Conservation (phyloP, 805 yeast species). For the Nakazawaea pomicola region DNA sequence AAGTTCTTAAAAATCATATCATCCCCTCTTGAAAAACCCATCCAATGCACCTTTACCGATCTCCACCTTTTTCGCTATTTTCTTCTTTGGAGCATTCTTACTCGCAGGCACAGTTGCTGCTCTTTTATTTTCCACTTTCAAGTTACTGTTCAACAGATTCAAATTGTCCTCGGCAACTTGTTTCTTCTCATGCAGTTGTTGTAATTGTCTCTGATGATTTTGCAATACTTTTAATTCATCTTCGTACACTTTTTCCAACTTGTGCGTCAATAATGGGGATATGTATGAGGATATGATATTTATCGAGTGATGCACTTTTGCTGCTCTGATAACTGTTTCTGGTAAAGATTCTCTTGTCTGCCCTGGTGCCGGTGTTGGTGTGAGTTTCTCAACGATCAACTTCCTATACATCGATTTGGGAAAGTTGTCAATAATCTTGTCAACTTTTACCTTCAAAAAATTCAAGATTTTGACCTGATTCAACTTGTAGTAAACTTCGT, state of each 20-base stretch:
- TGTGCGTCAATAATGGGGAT: constrained; percentile 22
- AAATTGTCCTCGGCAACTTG: constrained; percentile 27
- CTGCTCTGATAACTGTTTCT: constrained; percentile 27
- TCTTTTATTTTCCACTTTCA: constrained; percentile 16
- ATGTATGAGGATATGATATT: constrained; percentile 44
- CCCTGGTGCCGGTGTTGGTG: constrained; percentile 16
- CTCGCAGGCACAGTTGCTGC: constrained; percentile 18
- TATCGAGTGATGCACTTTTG: constrained; percentile 36
- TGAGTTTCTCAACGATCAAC: constrained; percentile 22
- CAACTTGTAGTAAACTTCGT: constrained; percentile 40
- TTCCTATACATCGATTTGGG: constrained; percentile 29
- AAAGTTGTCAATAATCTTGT: constrained; percentile 28
- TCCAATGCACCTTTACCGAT: constrained; percentile 67
- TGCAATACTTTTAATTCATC: constrained; percentile 19
- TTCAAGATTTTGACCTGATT: constrained; percentile 31
- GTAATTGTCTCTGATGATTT: constrained; percentile 18
- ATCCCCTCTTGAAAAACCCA: constrained; percentile 50
- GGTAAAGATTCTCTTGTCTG: constrained; percentile 24
- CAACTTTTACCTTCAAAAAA: constrained; percentile 35
- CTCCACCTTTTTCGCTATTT: constrained; percentile 38
- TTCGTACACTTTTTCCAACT: constrained; percentile 16
- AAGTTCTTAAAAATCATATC: constrained; percentile 3
- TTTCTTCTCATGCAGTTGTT: constrained; percentile 18
- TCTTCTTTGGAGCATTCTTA: constrained; percentile 22
- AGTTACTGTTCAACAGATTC: constrained; percentile 24